Evolutionary conservation across 1,139 yeast species (phyloP), one percentile per base, ranked within the genome.

Genomic region (Dujonia santamariae): DNA sequence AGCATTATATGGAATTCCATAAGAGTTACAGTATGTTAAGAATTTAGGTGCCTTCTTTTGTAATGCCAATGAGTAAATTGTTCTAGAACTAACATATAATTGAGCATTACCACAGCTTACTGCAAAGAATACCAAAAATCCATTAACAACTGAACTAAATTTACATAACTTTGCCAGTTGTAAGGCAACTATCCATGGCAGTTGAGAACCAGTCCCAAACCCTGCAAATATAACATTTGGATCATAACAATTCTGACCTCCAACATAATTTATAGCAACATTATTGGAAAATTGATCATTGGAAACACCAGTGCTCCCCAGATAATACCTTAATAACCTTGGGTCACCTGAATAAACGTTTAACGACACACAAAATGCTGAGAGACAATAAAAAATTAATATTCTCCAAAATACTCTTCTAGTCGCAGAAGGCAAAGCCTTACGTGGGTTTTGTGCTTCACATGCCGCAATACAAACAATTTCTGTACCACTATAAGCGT

Each of bases 381-480:
- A 78, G 22, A 85, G 56, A 36, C 85, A 57, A 53, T 86, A 85
- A 42, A 87, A 77, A 2, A 85, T 52, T 11, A 81, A 54, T 28
- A 86, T 75, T 50, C 95, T 70, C 71, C 84, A 79, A 48, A 82
- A 84, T 2, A 85, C 86, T 46, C 83, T 67, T 45, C 69, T 77
- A 1, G 95, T 82, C 0, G 95, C 95, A 11, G 80, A 73, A 2
- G 95, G 95, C 18, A 86, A 64, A 0, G 94, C 79, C 42, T 75
- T 77, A 42, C 95, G 69, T 1, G 96, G 95, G 46, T 85, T 83
- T 41, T 82, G 69, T 8, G 92, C 85, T 54, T 87, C 96, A 52
- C 92, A 85, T 2, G 95, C 92, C 1, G 95, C 90, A 39, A 86
- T 78, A 45, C 85, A 81, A 18, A 86, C 94, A 41, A 83, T 78